A percentile compares a stretch with the other conserved stretches of the same genome.
These are phyloP conservation scores for Teratosphaeria destructans DNA, from an alignment of 2,329 filamentous ascomycete species.

Conservation along the genomic window DNA sequence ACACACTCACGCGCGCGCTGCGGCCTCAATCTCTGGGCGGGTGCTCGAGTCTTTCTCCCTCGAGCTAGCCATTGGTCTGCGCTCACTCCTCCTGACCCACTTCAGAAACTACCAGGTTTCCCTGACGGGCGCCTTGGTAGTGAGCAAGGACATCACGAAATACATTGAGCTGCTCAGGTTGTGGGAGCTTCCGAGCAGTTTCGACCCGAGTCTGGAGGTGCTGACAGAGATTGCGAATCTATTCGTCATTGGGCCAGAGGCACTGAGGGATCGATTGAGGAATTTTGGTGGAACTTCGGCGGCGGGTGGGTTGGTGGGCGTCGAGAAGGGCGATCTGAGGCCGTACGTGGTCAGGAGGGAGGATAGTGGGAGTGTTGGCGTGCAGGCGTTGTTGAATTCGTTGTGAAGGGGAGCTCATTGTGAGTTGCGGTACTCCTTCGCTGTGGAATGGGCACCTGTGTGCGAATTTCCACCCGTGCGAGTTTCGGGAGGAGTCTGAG, in stretches of 20 bases:
- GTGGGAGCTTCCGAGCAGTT: slow-evolving; percentile 59
- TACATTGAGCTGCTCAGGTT: slow-evolving; percentile 78
- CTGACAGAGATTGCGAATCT: slow-evolving; percentile 88
- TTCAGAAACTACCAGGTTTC: slow-evolving; percentile 92
- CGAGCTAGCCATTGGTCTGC: slow-evolving; percentile 72
- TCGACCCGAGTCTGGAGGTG: slow-evolving; percentile 57
- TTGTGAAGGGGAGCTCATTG: slow-evolving; percentile 31
- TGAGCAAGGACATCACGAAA: slow-evolving; percentile 89
- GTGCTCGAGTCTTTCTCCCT: slow-evolving; percentile 75
- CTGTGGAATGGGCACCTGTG: too few species aligned
- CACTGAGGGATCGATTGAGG: slow-evolving; percentile 41
- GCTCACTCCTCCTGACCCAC: slow-evolving; percentile 75
- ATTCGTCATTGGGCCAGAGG: slow-evolving; percentile 72
- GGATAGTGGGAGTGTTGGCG: slow-evolving; percentile 67
- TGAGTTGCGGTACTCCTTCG: too few species aligned
- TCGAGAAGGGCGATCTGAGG: slow-evolving; percentile 52
- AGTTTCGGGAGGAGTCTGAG: too few species aligned
- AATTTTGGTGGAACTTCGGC: slow-evolving; percentile 24
- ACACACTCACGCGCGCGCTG: slow-evolving; percentile 52
- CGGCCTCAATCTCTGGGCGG: slow-evolving; percentile 64
- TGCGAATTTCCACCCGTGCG: too few species aligned
- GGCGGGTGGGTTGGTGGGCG: slow-evolving; percentile 28
- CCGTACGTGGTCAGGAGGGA: slow-evolving; percentile 78
- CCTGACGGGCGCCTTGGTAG: slow-evolving; percentile 85
- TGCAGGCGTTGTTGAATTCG: slow-evolving; percentile 69